These are phyloP conservation scores for Lepiota brunneoincarnata DNA, from an alignment of 768 basidiomycete species.

Conservation along the genomic window DNA sequence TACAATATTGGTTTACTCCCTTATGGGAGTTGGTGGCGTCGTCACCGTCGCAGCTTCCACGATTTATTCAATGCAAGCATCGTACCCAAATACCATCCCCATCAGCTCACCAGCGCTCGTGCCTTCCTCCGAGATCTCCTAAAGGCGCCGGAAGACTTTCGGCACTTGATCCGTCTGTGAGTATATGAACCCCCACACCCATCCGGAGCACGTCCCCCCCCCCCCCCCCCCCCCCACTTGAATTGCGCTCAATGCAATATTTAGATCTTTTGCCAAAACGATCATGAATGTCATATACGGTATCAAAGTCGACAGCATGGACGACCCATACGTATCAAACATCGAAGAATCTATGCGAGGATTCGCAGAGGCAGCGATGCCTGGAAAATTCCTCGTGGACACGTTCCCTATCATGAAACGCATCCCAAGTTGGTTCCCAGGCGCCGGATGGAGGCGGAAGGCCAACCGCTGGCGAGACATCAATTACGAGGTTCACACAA, in stretches of 20 bases:
- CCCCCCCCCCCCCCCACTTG: no score
- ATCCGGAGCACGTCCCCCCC: no score
- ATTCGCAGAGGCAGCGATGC: not conserved
- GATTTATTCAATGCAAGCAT: constrained; percentile 11
- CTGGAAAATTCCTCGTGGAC: constrained; percentile 5
- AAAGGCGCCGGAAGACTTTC: constrained; percentile 9
- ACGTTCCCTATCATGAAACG: constrained; percentile 3
- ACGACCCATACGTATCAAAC: not conserved
- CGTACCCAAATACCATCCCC: constrained; percentile 1
- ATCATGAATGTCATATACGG: constrained; percentile 3
- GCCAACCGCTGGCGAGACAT: no score
- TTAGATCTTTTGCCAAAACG: not conserved
- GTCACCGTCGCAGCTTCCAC: constrained; percentile 11
- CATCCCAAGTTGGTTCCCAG: constrained; percentile 7
- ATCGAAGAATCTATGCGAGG: not conserved
- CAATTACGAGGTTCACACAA: no score
- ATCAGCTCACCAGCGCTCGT: not conserved
- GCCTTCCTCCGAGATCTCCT: constrained; percentile 4
- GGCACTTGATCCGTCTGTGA: constrained; percentile 1
- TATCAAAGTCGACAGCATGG: not conserved
- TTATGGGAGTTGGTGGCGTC: constrained; percentile 11
- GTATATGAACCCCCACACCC: not conserved
- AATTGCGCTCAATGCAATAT: not conserved
- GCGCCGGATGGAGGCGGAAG: not conserved
- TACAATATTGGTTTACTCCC: constrained; percentile 1